Percentiles rank a stretch among this genome's conserved stretches.
Evolutionary conservation across 164 flowering plant species (phyloP).

Genomic region (Protea cynaroides): DNA sequence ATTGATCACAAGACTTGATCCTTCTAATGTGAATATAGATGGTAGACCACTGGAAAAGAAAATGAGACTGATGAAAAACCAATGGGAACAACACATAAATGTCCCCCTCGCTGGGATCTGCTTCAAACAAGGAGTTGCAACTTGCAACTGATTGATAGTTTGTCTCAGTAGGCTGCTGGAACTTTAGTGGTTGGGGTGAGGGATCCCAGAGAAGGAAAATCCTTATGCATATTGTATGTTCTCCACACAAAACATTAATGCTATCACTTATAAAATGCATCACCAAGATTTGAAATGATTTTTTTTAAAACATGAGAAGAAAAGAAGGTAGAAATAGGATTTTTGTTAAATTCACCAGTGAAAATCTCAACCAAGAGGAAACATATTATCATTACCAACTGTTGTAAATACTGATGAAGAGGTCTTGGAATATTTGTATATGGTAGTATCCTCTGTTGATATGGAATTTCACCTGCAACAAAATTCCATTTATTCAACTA

Average conservation of each 20-base stretch:
- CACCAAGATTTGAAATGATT: neutral
- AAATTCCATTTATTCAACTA: conserved; percentile 1
- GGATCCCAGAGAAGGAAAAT: neutral
- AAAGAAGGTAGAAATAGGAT: neutral
- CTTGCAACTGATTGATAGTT: neutral
- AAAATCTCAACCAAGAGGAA: neutral
- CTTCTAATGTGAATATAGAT: neutral
- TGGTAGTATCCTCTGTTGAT: conserved; percentile 21
- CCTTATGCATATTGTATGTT: neutral
- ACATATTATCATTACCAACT: conserved; percentile 28
- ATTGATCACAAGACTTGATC: neutral
- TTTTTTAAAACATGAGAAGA: neutral
- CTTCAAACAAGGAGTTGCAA: neutral
- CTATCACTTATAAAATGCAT: neutral
- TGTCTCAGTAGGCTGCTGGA: neutral
- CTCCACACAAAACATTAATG: neutral
- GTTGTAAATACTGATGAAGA: conserved; percentile 36
- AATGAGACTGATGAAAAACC: no score
- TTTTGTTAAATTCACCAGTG: neutral
- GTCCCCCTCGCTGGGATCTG: neutral
- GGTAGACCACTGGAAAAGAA: neutral
- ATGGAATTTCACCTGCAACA: conserved; percentile 30
- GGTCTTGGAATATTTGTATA: conserved; percentile 29
- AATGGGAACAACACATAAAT: neutral
- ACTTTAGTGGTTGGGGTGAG: neutral